Evolutionary conservation across 2,329 filamentous ascomycete genomes (phyloP).

Genomic region (Trematosphaeria pertusa): DNA sequence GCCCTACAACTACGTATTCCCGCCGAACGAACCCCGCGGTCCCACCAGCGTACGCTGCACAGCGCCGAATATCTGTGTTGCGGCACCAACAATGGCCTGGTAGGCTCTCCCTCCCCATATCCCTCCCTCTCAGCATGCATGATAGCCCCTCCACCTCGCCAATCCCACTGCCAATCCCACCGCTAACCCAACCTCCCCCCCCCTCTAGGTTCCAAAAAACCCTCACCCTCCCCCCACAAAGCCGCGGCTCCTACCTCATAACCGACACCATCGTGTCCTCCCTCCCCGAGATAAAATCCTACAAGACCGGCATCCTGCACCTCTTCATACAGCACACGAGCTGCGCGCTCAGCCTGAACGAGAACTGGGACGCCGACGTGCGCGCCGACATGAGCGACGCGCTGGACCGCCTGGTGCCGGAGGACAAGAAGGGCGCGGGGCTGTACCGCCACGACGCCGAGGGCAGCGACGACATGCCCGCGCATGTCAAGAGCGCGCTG

Average conservation of each 20-base stretch:
- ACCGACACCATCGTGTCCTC: slow-evolving; percentile 75
- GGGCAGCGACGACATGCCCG: slow-evolving; percentile 93
- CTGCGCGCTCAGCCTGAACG: slow-evolving; percentile 89
- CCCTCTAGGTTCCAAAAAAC: slow-evolving; percentile 72
- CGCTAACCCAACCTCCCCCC: slow-evolving; percentile 1
- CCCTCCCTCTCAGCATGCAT: background rate
- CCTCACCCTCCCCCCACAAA: slow-evolving; percentile 76
- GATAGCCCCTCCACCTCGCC: slow-evolving; percentile 7
- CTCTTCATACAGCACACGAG: slow-evolving; percentile 96
- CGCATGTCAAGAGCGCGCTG: slow-evolving; percentile 90
- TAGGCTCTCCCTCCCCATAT: slow-evolving; percentile 12
- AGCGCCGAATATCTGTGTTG: slow-evolving; percentile 35
- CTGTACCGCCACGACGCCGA: slow-evolving; percentile 89
- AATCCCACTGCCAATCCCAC: slow-evolving; percentile 1
- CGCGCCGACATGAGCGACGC: slow-evolving; percentile 92
- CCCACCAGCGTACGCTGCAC: slow-evolving; percentile 30
- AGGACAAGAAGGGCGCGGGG: slow-evolving; percentile 63
- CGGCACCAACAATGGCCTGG: slow-evolving; percentile 40
- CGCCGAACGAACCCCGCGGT: slow-evolving; percentile 18
- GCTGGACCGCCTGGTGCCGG: slow-evolving; percentile 86
- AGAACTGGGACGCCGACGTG: slow-evolving; percentile 90
- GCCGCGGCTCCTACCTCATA: slow-evolving; percentile 87
- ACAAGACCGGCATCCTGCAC: slow-evolving; percentile 77
- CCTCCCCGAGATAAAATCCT: slow-evolving; percentile 80
- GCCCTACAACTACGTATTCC: slow-evolving; percentile 43